These are phyloP conservation scores for Craterostigma plantagineum DNA, from an alignment of 257 asterid genomes.

Conservation along the genomic window DNA sequence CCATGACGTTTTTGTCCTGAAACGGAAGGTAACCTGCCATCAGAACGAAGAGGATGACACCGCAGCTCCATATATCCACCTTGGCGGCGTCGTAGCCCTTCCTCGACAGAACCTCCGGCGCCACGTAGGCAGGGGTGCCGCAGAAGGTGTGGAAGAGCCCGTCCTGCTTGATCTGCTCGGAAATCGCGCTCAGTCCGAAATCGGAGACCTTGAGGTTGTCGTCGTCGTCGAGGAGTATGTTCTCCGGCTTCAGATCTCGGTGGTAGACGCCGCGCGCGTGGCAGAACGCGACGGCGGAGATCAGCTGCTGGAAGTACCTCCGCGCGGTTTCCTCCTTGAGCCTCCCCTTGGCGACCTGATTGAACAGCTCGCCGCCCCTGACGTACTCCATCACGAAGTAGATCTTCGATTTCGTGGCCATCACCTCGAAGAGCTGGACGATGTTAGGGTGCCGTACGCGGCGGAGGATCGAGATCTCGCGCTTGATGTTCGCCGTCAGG, in stretches of 20 bases:
- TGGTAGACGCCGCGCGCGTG: conserved; percentile 49
- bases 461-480: conserved; percentile 42
- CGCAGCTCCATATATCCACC: too few relatives aligned
- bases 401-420: conserved; percentile 40
- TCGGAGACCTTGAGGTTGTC: conserved; percentile 42
- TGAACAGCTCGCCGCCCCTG: conserved; percentile 41
- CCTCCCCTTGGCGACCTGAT: conserved; percentile 41
- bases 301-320: conserved; percentile 35
- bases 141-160: neutral
- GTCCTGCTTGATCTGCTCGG: conserved; percentile 36
- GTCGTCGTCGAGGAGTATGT: conserved; percentile 33
- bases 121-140: neutral
- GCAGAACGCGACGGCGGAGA: conserved; percentile 35
- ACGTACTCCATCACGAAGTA: conserved; percentile 44
- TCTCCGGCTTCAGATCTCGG: conserved; percentile 39
- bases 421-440: conserved; percentile 36
- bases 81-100: neutral
- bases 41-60: too few relatives aligned
- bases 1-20: too few relatives aligned
- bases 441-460: conserved; percentile 47
- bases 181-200: conserved; percentile 37
- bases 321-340: conserved; percentile 35
- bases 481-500: conserved; percentile 26
- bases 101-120: neutral
- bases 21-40: too few relatives aligned